Conservation (phyloP, 768 basidiomycete genomes). For the Kondoa malvinella region DNA sequence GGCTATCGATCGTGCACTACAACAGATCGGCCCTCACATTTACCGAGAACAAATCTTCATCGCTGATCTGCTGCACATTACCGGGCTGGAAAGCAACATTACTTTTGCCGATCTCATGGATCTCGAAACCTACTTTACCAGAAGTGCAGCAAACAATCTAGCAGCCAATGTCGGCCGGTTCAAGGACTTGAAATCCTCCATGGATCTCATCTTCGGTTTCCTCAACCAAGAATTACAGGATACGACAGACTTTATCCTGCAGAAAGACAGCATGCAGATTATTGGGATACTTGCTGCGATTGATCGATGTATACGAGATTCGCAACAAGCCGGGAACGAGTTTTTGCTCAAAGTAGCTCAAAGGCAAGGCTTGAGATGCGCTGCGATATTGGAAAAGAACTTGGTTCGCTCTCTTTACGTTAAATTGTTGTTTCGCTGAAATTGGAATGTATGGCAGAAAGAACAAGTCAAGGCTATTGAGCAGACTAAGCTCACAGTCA, state of each 20-base stretch:
- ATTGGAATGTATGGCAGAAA: constrained; percentile 40
- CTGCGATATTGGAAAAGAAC: constrained; percentile 45
- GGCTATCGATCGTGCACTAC: constrained; percentile 58
- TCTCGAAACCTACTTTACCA: constrained; percentile 79
- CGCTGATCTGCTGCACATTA: constrained; percentile 72
- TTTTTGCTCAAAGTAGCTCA: constrained; percentile 58
- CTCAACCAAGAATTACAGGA: constrained; percentile 60
- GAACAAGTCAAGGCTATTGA: constrained; percentile 78
- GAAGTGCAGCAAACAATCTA: constrained; percentile 61
- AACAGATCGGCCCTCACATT: constrained; percentile 58
- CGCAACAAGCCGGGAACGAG: constrained; percentile 58
- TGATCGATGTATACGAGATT: constrained; percentile 58
- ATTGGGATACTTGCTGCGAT: constrained; percentile 62
- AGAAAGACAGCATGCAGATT: constrained; percentile 66
- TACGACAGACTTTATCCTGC: constrained; percentile 66
- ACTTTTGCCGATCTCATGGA: constrained; percentile 94
- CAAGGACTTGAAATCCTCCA: constrained; percentile 49
- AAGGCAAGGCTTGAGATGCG: constrained; percentile 47
- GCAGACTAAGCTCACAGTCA: constrained; percentile 73
- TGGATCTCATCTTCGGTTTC: constrained; percentile 94
- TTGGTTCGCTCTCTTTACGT: constrained; percentile 48
- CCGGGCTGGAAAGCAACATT: constrained; percentile 30
- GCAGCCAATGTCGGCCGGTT: constrained; percentile 41
- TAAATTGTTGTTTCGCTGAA: constrained; percentile 6
- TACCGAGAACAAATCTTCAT: constrained; percentile 75